Base-by-base conservation (phyloP, 345 rosid genomes). In the Acer yangbiense region DNA sequence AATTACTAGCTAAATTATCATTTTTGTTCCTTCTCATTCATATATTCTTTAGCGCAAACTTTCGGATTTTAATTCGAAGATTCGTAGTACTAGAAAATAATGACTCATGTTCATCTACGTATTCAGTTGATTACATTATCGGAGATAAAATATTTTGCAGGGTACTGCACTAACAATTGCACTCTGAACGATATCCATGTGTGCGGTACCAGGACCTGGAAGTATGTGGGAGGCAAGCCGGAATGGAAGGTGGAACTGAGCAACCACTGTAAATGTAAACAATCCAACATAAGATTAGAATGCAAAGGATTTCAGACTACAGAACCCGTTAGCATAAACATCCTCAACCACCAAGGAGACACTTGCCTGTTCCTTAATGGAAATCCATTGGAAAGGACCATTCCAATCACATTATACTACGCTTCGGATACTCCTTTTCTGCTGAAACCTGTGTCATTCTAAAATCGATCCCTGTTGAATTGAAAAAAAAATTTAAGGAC, bases 361-460 rank as follows among this genome's bases (percentile, higher is more conserved):
- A 13, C 7, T 6, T 80, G 82, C 46, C 78, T 81, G 1, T 62
- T 82, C 9, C 69, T 68, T 60, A 60, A 35, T 39, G 83, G 87
- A 62, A 63, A 68, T 2, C 35, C 74, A 63, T 16, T 85, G 62
- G 57, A 2, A n/a, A 50, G 74, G 4, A 23, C 7, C 12, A 9
- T 44, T 29, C 44, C 78, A 2, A 39, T 82, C 39, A 14, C 18
- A 9, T 80, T 82, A 76, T 71, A 78, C 44, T 80, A 82, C 20
- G 78, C 80, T 7, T 85, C 83, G 87, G 74, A 85, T 27, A 83
- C 85, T 48, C 83, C 74, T 35, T 74, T 77, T 70, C 1, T 32
- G 6, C 6, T 79, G 12, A 50, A 43, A 48, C 85, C 80, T n/a
- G n/a, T n/a, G n/a, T n/a, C n/a, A n/a, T n/a, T n/a, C n/a, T n/a